phyloP scores from a whole-genome alignment of 2,329 filamentous ascomycete genomes.

The Exophiala calicioides region DNA sequence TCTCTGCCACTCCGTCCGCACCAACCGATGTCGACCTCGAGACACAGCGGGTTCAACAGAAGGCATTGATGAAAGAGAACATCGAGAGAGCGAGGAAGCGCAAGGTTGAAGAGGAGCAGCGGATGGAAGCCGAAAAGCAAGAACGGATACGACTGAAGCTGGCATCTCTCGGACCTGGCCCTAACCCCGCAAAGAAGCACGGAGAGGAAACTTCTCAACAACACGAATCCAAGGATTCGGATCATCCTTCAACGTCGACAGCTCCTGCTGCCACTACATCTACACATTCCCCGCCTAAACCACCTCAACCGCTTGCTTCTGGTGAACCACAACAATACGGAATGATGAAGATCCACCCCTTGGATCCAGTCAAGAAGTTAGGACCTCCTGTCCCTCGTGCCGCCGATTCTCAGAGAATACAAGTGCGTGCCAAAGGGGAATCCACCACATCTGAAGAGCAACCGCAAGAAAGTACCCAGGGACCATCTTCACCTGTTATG shows the following conservation, averaged over 20 bases:
- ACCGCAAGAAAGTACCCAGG: conserved; percentile 17
- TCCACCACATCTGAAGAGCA: conserved; percentile 12
- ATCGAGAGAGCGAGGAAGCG: conserved; percentile 58
- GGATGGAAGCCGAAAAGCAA: conserved; percentile 58
- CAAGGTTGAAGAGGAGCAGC: conserved; percentile 55
- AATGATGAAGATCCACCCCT: conserved; percentile 63
- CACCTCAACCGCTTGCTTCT: conserved; percentile 58
- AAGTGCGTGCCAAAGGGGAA: conserved; percentile 16
- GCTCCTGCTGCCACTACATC: conserved; percentile 35
- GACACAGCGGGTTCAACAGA: conserved; percentile 46
- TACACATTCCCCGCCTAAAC: conserved; percentile 58
- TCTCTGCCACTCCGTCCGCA: conserved; percentile 29
- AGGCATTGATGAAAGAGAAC: conserved; percentile 63
- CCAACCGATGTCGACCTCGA: conserved; percentile 27
- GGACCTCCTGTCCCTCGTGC: conserved; percentile 34
- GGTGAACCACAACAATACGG: conserved; percentile 62
- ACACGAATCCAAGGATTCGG: conserved; percentile 24
- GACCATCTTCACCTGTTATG: conserved; percentile 29
- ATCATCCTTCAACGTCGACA: conserved; percentile 27
- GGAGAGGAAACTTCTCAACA: conserved; percentile 7
- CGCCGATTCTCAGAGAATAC: conserved; percentile 38
- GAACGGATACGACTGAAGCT: conserved; percentile 60
- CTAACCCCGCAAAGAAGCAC: conserved; percentile 17
- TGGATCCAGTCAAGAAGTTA: conserved; percentile 54
- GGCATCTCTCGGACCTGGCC: conserved; percentile 46